Evolutionary conservation across 1,139 yeast genomes (phyloP).

Genomic region (Kodamaea ohmeri): DNA sequence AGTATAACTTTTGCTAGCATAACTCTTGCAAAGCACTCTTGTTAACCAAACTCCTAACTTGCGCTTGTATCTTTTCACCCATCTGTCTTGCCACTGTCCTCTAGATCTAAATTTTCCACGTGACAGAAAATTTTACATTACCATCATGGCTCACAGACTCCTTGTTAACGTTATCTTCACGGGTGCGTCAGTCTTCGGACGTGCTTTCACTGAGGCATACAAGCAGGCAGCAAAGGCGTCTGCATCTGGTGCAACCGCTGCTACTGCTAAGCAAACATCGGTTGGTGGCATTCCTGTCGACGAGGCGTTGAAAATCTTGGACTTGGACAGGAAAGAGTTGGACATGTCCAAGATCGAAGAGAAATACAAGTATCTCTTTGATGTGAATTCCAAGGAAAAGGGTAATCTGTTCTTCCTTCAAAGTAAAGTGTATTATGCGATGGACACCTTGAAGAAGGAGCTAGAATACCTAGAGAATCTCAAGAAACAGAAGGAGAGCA

Average conservation of each 20-base stretch:
- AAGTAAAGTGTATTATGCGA: slow-evolving; percentile 78
- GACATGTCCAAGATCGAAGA: slow-evolving; percentile 62
- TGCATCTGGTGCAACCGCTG: slow-evolving; percentile 61
- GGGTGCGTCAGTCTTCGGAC: slow-evolving; percentile 93
- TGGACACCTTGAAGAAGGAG: slow-evolving; percentile 48
- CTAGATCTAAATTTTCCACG: not conserved
- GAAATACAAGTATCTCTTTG: slow-evolving; percentile 80
- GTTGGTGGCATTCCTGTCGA: slow-evolving; percentile 80
- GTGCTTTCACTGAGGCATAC: slow-evolving; percentile 96
- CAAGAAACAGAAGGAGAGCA: slow-evolving; percentile 24
- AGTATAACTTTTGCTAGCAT: too few species aligned
- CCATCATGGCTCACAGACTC: slow-evolving; percentile 81
- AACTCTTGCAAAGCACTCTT: too few species aligned
- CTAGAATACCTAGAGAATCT: slow-evolving; percentile 42
- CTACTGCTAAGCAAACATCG: slow-evolving; percentile 46
- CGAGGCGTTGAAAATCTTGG: slow-evolving; percentile 89
- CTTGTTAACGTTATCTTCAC: slow-evolving; percentile 86
- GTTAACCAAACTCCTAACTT: not conserved
- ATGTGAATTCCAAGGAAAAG: slow-evolving; percentile 86
- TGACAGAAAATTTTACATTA: slow-evolving; percentile 3
- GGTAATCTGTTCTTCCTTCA: slow-evolving; percentile 93
- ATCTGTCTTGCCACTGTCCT: not conserved
- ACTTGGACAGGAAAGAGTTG: slow-evolving; percentile 61
- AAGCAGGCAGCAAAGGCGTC: slow-evolving; percentile 92
- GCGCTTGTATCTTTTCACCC: not conserved